Evolutionary conservation across 768 basidiomycete genomes (phyloP).

Genomic region (Kwoniella pini): DNA sequence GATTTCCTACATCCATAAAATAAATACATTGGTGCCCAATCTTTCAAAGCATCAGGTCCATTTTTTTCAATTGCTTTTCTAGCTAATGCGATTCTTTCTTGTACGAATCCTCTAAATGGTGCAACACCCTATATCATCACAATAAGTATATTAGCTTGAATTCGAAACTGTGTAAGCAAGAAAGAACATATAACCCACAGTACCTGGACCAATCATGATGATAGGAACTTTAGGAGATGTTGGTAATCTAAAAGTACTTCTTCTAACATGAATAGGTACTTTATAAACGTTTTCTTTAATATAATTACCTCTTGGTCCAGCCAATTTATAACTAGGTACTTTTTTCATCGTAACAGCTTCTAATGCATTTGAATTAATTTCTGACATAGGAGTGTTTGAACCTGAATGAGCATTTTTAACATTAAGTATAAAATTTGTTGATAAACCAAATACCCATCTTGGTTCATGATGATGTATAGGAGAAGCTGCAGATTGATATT

Average conservation of each 20-base stretch:
- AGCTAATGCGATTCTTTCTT: slow-evolving; percentile 95
- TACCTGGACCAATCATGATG: slow-evolving; percentile 98
- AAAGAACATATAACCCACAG: slow-evolving; percentile 62
- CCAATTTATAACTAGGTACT: slow-evolving; percentile 75
- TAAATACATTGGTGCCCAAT: slow-evolving; percentile 92
- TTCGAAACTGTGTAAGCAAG: neutral
- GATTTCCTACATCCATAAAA: slow-evolving; percentile 95
- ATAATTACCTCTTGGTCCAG: slow-evolving; percentile 87
- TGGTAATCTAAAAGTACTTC: slow-evolving; percentile 94
- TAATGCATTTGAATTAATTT: slow-evolving; percentile 27
- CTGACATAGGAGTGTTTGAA: slow-evolving; percentile 32
- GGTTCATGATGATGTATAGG: slow-evolving; percentile 59
- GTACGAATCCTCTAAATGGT: slow-evolving; percentile 98
- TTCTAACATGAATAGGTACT: slow-evolving; percentile 88
- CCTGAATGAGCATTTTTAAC: slow-evolving; percentile 68
- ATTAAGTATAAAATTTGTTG: slow-evolving; percentile 93
- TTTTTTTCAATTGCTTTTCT: slow-evolving; percentile 94
- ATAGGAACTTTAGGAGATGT: slow-evolving; percentile 98
- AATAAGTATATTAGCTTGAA: no score
- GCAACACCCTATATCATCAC: slow-evolving; percentile 95
- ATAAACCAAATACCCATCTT: slow-evolving; percentile 82
- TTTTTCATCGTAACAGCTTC: slow-evolving; percentile 51
- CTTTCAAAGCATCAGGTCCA: slow-evolving; percentile 83
- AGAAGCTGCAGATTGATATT: slow-evolving; percentile 71
- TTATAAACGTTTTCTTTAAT: slow-evolving; percentile 69